phyloP scores from a whole-genome alignment of 2,329 filamentous ascomycete genomes.

The Gnomoniopsis sp. region DNA sequence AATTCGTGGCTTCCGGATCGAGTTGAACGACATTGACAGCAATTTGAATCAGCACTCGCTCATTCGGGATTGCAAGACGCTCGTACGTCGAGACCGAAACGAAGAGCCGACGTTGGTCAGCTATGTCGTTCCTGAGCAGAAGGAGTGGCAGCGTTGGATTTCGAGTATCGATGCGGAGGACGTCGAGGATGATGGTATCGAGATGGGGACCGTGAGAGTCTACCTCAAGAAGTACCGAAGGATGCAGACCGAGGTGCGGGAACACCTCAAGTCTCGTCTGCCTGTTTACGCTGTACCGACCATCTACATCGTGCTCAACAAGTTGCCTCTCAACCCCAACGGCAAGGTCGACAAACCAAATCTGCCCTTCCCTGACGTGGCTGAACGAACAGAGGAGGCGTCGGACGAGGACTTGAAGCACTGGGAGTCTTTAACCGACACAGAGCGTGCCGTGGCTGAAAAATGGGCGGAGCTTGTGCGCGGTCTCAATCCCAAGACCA shows the following conservation, averaged over 20 bases:
- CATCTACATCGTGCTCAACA: conserved; percentile 68
- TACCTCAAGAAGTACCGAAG: conserved; percentile 42
- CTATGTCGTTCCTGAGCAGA: conserved; percentile 82
- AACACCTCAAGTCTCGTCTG: conserved; percentile 68
- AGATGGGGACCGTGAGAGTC: conserved; percentile 40
- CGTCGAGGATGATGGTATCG: conserved; percentile 47
- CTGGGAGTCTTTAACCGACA: conserved; percentile 42
- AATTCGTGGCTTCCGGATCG: conserved; percentile 92
- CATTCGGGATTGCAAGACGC: conserved; percentile 79
- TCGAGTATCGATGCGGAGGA: conserved; percentile 52
- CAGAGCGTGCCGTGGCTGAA: conserved; percentile 64
- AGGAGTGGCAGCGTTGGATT: conserved; percentile 70
- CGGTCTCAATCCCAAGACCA: conserved; percentile 63
- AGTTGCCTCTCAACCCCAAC: conserved; percentile 79
- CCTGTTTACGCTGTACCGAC: conserved; percentile 74
- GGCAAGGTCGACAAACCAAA: conserved; percentile 68
- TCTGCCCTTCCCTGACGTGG: conserved; percentile 76
- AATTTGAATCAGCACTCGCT: conserved; percentile 72
- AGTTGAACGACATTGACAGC: conserved; percentile 88
- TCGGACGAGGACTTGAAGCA: conserved; percentile 40
- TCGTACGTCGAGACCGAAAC: conserved; percentile 78
- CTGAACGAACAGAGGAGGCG: conserved; percentile 52
- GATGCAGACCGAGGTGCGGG: conserved; percentile 51
- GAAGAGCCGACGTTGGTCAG: conserved; percentile 85
- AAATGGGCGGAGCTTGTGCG: conserved; percentile 72